Evolutionary conservation across 441 rosid species (phyloP), one percentile per base, ranked within the genome.

Genomic region (Adansonia rubrostipa): DNA sequence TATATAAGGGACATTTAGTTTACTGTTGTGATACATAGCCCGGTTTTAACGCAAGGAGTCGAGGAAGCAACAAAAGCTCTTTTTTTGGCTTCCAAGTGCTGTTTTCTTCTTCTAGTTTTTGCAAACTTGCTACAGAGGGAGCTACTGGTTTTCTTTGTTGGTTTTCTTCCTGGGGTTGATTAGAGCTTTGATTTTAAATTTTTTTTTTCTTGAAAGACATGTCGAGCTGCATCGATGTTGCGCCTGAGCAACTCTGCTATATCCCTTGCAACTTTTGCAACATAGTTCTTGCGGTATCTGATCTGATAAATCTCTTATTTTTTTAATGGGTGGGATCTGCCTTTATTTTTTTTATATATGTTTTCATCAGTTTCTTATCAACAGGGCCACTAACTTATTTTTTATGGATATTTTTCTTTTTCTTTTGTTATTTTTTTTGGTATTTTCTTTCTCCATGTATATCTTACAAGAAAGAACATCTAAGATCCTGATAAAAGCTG

Each of bases 211-310:
- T 73, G 57, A 80, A 73, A 76, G 81, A 62, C 80, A 91, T 88
- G 95, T 82, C 93, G 60, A 87, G 81, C 88, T 80, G 87, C 85
- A 22, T 83, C 68, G 91, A 88, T 78, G 85, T 48, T 77, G 93
- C 78, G 58, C 83, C 96, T 71, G 98, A 95, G 85, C 96, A 95
- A 79, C 94, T 95, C 86, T 95, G 98, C 90, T 93, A 93, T 87
- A 90, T 95, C 93, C 99, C 94, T 81, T 95, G 99, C 93, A 92
- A 92, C 95, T 92, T 91, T 80, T 95, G 99, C 97, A 92, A 90
- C 86, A 90, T 92, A 81, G 94, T 92, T 82, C 98, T 95, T 73
- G 99, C 97, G 98, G 99, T 95, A 89, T 80, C 14, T 61, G 45
- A 72, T 72, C 65, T 57, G 5, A 54, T 72, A 17, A 15, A 61